phyloP scores from a whole-genome alignment of 1,139 yeast species.

The Blastobotrys proliferans region DNA sequence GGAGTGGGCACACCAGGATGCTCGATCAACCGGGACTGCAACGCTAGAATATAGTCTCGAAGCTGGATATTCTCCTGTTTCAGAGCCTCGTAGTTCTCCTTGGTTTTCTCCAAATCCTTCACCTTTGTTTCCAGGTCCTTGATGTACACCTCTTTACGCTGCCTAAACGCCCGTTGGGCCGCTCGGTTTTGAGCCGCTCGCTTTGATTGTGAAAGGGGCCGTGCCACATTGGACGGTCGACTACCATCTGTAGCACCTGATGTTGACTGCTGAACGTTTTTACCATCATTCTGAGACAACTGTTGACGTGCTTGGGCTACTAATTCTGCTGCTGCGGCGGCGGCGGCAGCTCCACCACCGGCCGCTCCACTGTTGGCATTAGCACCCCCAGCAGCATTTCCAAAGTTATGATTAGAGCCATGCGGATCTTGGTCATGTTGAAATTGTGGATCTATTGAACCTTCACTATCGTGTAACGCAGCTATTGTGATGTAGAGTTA shows the following conservation, averaged over 20 bases:
- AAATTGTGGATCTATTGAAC: slow-evolving; percentile 9
- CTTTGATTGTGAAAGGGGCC: slow-evolving; percentile 60
- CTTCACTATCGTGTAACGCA: too few relatives aligned
- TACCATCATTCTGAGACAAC: not conserved
- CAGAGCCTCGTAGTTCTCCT: slow-evolving; percentile 59
- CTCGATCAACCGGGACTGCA: slow-evolving; percentile 64
- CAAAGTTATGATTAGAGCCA: not conserved
- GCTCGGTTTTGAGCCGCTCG: slow-evolving; percentile 86
- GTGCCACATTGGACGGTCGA: slow-evolving; percentile 18
- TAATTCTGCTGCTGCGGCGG: not conserved
- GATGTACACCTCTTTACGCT: slow-evolving; percentile 71
- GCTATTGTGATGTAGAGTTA: too few relatives aligned
- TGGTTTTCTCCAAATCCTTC: slow-evolving; percentile 53
- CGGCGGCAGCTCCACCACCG: too few relatives aligned
- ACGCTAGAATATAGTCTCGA: slow-evolving; percentile 65
- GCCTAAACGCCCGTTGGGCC: slow-evolving; percentile 85
- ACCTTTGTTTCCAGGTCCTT: slow-evolving; percentile 73
- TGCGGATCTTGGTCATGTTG: not conserved
- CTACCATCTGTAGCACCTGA: too few relatives aligned
- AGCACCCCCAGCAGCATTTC: too few relatives aligned
- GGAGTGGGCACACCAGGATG: slow-evolving; percentile 41
- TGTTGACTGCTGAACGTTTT: not conserved
- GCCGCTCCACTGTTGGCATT: too few relatives aligned
- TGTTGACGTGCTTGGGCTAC: too few relatives aligned
- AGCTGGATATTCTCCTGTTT: slow-evolving; percentile 66